A percentile compares a stretch with the other conserved stretches of the same genome.
phyloP scores from a whole-genome alignment of 2,329 filamentous ascomycete species.

The Plectosphaerella cucumerina region DNA sequence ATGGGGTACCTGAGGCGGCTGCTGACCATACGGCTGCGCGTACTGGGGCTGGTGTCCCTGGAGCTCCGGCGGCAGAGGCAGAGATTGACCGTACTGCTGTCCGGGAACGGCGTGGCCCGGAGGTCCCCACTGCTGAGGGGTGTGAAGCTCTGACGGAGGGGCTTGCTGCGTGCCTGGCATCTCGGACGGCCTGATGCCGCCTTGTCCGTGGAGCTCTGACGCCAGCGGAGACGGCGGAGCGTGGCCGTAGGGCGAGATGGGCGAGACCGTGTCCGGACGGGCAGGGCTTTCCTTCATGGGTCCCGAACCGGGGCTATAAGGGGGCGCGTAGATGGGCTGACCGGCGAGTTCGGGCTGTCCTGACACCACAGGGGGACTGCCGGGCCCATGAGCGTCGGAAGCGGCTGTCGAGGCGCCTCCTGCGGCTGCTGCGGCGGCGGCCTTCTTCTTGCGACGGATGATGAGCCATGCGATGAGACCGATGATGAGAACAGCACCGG shows the following conservation, averaged over 20 bases:
- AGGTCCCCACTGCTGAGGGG: not conserved
- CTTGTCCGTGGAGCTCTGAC: constrained; percentile 20
- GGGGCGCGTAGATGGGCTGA: constrained; percentile 9
- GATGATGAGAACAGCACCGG: constrained; percentile 18
- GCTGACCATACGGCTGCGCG: not conserved
- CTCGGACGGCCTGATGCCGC: not conserved
- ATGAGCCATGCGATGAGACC: constrained; percentile 29
- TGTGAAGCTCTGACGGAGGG: constrained; percentile 1
- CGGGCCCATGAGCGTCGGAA: constrained; percentile 7
- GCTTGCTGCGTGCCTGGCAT: not conserved
- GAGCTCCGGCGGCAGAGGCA: constrained; percentile 10
- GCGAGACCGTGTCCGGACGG: constrained; percentile 18
- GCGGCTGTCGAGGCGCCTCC: constrained; percentile 7
- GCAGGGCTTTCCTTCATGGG: constrained; percentile 15
- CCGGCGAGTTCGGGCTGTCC: constrained; percentile 28
- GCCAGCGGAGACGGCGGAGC: constrained; percentile 14
- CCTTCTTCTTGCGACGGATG: constrained; percentile 27
- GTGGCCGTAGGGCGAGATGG: constrained; percentile 19
- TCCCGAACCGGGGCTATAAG: constrained; percentile 24
- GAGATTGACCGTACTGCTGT: constrained; percentile 9
- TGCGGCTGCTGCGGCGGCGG: constrained; percentile 10
- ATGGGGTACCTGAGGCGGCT: not conserved
- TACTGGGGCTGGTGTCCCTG: constrained; percentile 3
- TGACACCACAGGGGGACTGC: constrained; percentile 7
- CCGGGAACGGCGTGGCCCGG: not conserved